Conservation (phyloP, 2,329 filamentous ascomycete genomes). For the Colletotrichum sp. region DNA sequence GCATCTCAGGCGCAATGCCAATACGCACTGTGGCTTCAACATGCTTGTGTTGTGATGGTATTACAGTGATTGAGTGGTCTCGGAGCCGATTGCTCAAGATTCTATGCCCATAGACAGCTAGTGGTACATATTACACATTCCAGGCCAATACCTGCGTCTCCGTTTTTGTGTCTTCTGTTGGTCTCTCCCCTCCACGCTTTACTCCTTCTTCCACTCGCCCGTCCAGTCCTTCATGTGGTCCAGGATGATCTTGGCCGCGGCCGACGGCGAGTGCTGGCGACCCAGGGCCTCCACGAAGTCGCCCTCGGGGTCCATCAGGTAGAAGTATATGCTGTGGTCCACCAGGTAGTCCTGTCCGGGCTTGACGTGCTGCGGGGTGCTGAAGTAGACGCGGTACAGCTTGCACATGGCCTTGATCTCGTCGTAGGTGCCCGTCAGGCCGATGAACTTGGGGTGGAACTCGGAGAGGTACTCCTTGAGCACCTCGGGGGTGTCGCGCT, state of each 20-base stretch:
- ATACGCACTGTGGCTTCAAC: background rate
- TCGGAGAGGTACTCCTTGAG: slow-evolving; percentile 86
- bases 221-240: slow-evolving; percentile 78
- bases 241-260: slow-evolving; percentile 82
- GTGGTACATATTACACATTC: slow-evolving; percentile 18
- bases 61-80: slow-evolving; percentile 20
- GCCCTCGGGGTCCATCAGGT: slow-evolving; percentile 97
- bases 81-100: slow-evolving; percentile 6
- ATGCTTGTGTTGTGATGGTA: background rate
- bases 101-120: slow-evolving; percentile 15
- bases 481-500: slow-evolving; percentile 84
- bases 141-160: background rate
- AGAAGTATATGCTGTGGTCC: slow-evolving; percentile 99
- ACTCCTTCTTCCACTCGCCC: slow-evolving; percentile 25
- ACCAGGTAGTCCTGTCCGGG: slow-evolving; percentile 96
- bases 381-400: slow-evolving; percentile 96
- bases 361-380: slow-evolving; percentile 85
- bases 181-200: background rate
- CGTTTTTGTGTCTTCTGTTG: too few species aligned
- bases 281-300: slow-evolving; percentile 98
- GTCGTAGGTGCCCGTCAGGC: slow-evolving; percentile 91
- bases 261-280: slow-evolving; percentile 88
- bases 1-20: background rate
- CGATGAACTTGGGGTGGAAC: slow-evolving; percentile 87
- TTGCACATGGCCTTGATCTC: slow-evolving; percentile 95